These are phyloP conservation scores for Colletotrichum aenigma DNA, from an alignment of 2,329 filamentous ascomycete species.

Conservation along the genomic window DNA sequence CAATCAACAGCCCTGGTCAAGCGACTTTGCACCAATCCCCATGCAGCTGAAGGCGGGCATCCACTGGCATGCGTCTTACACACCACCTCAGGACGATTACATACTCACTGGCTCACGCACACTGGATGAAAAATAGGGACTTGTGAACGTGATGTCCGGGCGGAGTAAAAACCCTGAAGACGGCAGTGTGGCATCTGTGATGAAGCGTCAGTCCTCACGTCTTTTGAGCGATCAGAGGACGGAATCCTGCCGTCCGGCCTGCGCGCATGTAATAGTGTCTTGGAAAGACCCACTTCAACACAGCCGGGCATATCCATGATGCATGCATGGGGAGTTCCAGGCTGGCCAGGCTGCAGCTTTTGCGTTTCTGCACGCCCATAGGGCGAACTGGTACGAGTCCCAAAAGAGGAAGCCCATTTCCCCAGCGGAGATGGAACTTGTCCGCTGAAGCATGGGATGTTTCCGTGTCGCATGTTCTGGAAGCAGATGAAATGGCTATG, in stretches of 20 bases:
- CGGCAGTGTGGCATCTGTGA: background rate
- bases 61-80: constrained; percentile 7
- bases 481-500: background rate
- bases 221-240: background rate
- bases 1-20: background rate
- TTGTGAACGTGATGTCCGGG: background rate
- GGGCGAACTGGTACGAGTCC: background rate
- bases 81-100: background rate
- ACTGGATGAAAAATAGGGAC: background rate
- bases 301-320: background rate
- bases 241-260: background rate
- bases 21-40: background rate
- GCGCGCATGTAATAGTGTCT: background rate
- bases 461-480: background rate
- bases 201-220: background rate
- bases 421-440: background rate
- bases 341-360: background rate
- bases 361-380: background rate
- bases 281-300: background rate
- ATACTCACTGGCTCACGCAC: background rate
- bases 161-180: background rate
- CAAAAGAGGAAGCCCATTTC: background rate
- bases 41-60: background rate
- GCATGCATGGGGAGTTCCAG: background rate
- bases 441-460: background rate